Evolutionary conservation across 192 early-diverging fungal genomes (phyloP), one percentile per base, ranked within the genome.

Genomic region (Backusella circina): DNA sequence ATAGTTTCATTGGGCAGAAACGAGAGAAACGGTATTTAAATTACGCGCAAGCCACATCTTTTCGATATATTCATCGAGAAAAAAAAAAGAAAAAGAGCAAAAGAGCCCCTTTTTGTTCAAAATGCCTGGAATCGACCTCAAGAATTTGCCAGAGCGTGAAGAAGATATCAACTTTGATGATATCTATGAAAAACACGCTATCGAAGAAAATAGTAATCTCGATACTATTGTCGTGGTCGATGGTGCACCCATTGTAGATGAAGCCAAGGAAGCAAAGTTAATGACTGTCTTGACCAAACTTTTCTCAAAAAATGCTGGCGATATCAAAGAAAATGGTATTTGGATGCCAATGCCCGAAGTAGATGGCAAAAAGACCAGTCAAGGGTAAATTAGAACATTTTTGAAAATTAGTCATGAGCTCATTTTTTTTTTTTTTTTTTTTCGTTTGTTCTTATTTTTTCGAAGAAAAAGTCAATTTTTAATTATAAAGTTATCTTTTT

Each of bases 161-260:
- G 91, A 88, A 64, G 91, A 94, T 36, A 87, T 99, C 78, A 95
- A 99, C 86, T 99, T 93, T 80, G 86, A 86, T 64, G 97, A 99
- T 83, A 92, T 99, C 72, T 91, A 93, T 67, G 93, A 89, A 72
- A 80, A 87, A 32, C 94, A 90, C 80, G 78, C 84, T 65, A 88
- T 95, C 67, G 87, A 88, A 13, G 76, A 91, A 67, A 90, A 93
- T 15, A 86, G 88, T 77, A 90, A 90, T 18, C 90, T 90, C 73
- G 88, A 92, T 82, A 90, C 89, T 57, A 87, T 98, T 39, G 89
- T 99, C 35, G 93, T 99, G 8, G 91, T 99, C 38, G 96, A 99
- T 84, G 93, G 95, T 74, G 88, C 92, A 39, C 98, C 98, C n/a
- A 77, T 93, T 31, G 94, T 97, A 44, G 95, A 97, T 50, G 88